Percentiles rank a stretch among this genome's conserved stretches.
Evolutionary conservation across 2,329 filamentous ascomycete genomes (phyloP).

Genomic region (Didymella pinodella): DNA sequence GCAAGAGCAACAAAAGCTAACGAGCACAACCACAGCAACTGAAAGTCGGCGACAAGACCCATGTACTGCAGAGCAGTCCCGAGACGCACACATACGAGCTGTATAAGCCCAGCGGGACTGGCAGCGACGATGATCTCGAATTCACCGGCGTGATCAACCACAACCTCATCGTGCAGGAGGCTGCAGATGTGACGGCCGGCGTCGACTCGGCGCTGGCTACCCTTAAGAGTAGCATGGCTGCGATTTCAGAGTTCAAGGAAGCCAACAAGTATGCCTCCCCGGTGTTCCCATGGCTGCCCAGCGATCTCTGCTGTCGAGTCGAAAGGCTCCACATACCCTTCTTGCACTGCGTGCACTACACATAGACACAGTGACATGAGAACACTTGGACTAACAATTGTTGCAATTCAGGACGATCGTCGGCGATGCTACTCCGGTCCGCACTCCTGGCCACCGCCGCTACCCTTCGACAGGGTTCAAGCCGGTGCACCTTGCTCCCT

Average conservation of each 20-base stretch:
- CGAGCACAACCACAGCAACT: constrained; percentile 56
- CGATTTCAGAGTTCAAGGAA: constrained; percentile 67
- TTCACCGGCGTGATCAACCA: constrained; percentile 67
- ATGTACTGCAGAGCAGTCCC: constrained; percentile 61
- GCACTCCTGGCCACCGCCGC: constrained; percentile 47
- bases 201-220: constrained; percentile 67
- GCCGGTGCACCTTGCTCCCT: constrained; percentile 47
- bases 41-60: constrained; percentile 64
- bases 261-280: constrained; percentile 61
- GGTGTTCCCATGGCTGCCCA: constrained; percentile 37
- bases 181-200: constrained; percentile 62
- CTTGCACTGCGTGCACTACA: constrained; percentile 11
- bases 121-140: constrained; percentile 56
- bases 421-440: constrained; percentile 43
- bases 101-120: constrained; percentile 57
- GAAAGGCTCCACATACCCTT: constrained; percentile 19
- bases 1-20: constrained; percentile 40
- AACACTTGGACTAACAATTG: constrained; percentile 41
- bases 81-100: constrained; percentile 66
- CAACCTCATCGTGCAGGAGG: constrained; percentile 62
- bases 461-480: constrained; percentile 49
- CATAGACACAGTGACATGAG: constrained; percentile 19
- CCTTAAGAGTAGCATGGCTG: constrained; percentile 66
- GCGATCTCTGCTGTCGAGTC: constrained; percentile 28
- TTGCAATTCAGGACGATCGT: constrained; percentile 47